phyloP scores from a whole-genome alignment of 1,284 basidiomycete species.

The Mycosarcoma mackinlayi region DNA sequence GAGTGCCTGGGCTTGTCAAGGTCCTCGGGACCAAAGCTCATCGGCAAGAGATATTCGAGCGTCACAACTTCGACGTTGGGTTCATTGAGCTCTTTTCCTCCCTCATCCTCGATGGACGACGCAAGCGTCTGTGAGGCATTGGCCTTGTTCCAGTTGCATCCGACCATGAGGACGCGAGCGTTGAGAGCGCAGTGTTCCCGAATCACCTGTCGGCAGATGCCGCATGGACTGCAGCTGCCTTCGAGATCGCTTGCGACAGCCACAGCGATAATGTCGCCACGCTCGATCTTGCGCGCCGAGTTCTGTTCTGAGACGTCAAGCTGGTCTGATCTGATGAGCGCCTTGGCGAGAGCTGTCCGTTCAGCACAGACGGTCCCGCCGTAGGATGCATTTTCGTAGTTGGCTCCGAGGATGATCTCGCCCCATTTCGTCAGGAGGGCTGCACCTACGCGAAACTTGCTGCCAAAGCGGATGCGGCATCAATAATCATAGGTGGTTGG shows the following conservation, averaged over 20 bases:
- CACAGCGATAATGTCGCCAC: constrained; percentile 55
- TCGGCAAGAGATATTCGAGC: constrained; percentile 81
- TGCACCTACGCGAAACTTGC: constrained; percentile 89
- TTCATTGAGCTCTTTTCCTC: constrained; percentile 65
- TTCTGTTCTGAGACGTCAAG: constrained; percentile 30
- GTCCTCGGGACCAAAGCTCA: constrained; percentile 88
- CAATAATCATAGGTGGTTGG: not conserved
- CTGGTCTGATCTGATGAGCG: constrained; percentile 30
- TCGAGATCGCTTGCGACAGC: constrained; percentile 56
- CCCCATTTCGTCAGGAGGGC: constrained; percentile 79
- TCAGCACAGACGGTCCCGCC: constrained; percentile 72
- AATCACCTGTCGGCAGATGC: constrained; percentile 89
- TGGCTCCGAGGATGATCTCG: constrained; percentile 81
- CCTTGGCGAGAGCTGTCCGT: constrained; percentile 60
- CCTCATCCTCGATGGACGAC: constrained; percentile 29
- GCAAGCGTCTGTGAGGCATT: constrained; percentile 9
- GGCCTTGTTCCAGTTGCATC: constrained; percentile 74
- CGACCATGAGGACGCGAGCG: constrained; percentile 82
- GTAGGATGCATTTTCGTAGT: constrained; percentile 91
- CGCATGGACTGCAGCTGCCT: constrained; percentile 73
- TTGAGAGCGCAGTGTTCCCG: constrained; percentile 81
- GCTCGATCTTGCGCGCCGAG: constrained; percentile 39
- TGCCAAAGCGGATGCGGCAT: constrained; percentile 64
- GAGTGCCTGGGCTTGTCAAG: constrained; percentile 69
- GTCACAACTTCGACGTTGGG: constrained; percentile 71